These are phyloP conservation scores for Nakataea oryzae DNA, from an alignment of 2,329 filamentous ascomycete species.

Conservation along the genomic window DNA sequence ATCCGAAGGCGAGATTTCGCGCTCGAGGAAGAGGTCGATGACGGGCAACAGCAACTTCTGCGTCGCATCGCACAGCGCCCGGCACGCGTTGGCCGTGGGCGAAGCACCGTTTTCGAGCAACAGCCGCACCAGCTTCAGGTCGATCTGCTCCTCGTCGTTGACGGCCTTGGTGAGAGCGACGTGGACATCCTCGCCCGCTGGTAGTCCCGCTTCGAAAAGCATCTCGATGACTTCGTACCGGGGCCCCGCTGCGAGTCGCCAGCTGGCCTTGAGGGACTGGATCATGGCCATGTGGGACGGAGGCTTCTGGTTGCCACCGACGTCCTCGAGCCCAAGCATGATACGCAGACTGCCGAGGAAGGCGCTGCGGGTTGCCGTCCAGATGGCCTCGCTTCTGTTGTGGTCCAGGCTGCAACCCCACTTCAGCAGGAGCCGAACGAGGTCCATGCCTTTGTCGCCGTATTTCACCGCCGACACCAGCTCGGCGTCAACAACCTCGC, in stretches of 20 bases:
- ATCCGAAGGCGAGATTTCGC: conserved; percentile 28
- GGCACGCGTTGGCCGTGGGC: conserved; percentile 37
- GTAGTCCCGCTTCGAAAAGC: conserved; percentile 40
- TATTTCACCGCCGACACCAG: conserved; percentile 41
- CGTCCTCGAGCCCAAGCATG: conserved; percentile 35
- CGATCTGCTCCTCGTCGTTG: conserved; percentile 37
- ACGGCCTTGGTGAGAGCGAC: conserved; percentile 38
- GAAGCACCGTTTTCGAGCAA: conserved; percentile 42
- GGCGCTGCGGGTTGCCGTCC: conserved; percentile 40
- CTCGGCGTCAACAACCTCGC: conserved; percentile 40
- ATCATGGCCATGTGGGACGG: conserved; percentile 36
- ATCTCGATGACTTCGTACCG: conserved; percentile 36
- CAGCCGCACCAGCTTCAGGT: conserved; percentile 34
- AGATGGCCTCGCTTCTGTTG: conserved; percentile 42
- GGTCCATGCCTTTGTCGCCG: conserved; percentile 33
- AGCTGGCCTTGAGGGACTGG: conserved; percentile 41
- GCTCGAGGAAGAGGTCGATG: conserved; percentile 30
- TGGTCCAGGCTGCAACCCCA: conserved; percentile 46
- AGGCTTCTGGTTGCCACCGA: conserved; percentile 29
- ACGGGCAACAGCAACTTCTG: conserved; percentile 25
- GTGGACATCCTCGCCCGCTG: conserved; percentile 37
- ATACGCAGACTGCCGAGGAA: conserved; percentile 38
- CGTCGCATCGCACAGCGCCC: conserved; percentile 39
- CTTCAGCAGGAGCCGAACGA: conserved; percentile 38
- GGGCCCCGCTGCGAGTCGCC: conserved; percentile 36